Evolutionary conservation across 352 stramenopile genomes (phyloP), one percentile per base, ranked within the genome.

Genomic region (Plasmopara viticola): DNA sequence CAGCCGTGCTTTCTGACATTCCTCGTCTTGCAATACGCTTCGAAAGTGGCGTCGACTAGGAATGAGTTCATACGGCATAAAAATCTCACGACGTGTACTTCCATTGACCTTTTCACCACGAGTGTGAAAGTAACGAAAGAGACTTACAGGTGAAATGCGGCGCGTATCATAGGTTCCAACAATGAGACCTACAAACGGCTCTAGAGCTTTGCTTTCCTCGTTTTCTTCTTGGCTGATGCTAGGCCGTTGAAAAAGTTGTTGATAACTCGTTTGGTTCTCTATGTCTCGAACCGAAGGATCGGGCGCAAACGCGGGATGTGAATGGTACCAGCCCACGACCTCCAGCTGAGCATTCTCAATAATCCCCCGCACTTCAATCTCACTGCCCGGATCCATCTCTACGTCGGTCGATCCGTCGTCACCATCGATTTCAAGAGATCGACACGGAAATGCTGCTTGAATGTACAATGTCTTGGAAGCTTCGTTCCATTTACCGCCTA

Each of bases 271-370:
- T 68, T 98, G 94, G 58, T 98, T 98, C 50, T 95, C 84, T 59
- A 97, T 97, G 51, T 98, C 94, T 33, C 85, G 91, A 44, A 97
- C 70, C 0, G 84, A 96, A 12, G 94, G 94, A 62, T 97, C 86
- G 2, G 92, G 89, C 14, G 87, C 78, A 69, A 98, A 98, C 25
- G 76, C 83, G 10, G 94, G 94, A 62, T 98, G 92, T 8, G 83
- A 96, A 64, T 98, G 94, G 53, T 98, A 98, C 94, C 94, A 98
- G 4, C 94, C 94, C 5, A 97, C 89, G 40, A 97, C 87, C 50
- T 93, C 82, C 5, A 98, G 58, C 46, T 91, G 69, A 2, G 88
- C 77, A 37, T 93, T 85, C 56, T 81, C 57, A 62, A 98, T 97
- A 39, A 94, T 91, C 20, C 94, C 84, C 30, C 87, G 83, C 39